phyloP scores from a whole-genome alignment of 176 grass and related monocot genomes.

The Thalia dealbata region DNA sequence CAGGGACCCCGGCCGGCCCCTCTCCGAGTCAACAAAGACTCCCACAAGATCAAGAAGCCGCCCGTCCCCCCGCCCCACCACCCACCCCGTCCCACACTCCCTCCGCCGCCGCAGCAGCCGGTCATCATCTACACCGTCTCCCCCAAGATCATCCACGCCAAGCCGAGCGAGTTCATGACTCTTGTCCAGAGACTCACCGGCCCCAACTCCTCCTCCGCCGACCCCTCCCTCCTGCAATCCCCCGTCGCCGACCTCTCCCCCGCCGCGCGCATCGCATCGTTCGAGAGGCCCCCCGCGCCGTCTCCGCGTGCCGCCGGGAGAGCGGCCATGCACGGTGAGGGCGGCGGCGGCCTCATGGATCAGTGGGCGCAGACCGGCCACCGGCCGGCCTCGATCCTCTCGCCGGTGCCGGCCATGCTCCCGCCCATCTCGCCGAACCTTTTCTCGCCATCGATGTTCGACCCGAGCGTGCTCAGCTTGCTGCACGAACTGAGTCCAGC shows the following conservation, averaged over 20 bases:
- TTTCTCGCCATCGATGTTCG: constrained; percentile 57
- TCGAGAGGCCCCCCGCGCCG: constrained; percentile 27
- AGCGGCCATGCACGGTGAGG: not conserved
- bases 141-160: constrained; percentile 77
- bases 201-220: constrained; percentile 4
- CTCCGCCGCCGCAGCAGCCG: constrained; percentile 10
- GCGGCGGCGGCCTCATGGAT: not conserved
- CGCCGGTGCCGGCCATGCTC: constrained; percentile 53
- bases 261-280: constrained; percentile 58
- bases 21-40: constrained; percentile 61
- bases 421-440: constrained; percentile 32
- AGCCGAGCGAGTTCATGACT: constrained; percentile 84
- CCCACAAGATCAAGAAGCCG: constrained; percentile 77
- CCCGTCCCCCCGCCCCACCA: constrained; percentile 24
- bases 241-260: constrained; percentile 56
- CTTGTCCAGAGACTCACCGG: constrained; percentile 84
- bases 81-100: not conserved
- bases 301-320: constrained; percentile 7
- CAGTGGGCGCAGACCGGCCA: not conserved
- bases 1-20: constrained; percentile 64
- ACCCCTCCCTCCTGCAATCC: not conserved
- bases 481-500: constrained; percentile 71
- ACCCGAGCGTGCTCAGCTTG: constrained; percentile 42
- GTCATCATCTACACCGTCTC: constrained; percentile 97
- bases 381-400: constrained; percentile 40